Conservation (phyloP, 1,284 basidiomycete species). For the Leccinum olivaceoglutinosum region DNA sequence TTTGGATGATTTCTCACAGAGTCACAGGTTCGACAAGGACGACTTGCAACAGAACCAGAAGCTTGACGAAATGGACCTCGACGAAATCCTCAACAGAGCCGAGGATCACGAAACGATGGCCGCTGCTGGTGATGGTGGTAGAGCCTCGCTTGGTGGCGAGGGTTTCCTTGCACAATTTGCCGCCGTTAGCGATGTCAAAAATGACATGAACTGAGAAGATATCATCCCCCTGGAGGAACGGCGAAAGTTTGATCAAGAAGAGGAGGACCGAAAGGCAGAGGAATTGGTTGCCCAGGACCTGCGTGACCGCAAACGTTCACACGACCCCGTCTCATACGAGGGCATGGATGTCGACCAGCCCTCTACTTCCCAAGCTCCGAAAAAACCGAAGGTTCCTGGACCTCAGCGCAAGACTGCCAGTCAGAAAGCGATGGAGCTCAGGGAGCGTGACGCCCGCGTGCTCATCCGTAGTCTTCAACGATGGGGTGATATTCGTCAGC, state of each 20-base stretch:
- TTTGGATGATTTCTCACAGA: slow-evolving; percentile 12
- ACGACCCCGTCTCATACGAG: slow-evolving; percentile 85
- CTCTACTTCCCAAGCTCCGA: slow-evolving; percentile 50
- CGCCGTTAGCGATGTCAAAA: slow-evolving; percentile 96
- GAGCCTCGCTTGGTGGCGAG: slow-evolving; percentile 90
- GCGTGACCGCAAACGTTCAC: slow-evolving; percentile 76
- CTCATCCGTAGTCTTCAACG: slow-evolving; percentile 93
- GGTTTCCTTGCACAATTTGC: slow-evolving; percentile 95
- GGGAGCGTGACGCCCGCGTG: slow-evolving; percentile 94
- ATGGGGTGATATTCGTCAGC: slow-evolving; percentile 95
- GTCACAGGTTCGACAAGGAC: slow-evolving; percentile 88
- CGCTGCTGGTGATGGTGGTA: slow-evolving; percentile 63
- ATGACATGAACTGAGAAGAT: slow-evolving; percentile 98
- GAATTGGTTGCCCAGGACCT: slow-evolving; percentile 61
- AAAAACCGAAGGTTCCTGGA: slow-evolving; percentile 67
- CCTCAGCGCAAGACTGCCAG: slow-evolving; percentile 79
- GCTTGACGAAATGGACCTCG: slow-evolving; percentile 98
- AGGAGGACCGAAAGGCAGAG: slow-evolving; percentile 67
- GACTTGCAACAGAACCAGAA: slow-evolving; percentile 91
- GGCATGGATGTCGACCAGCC: slow-evolving; percentile 86
- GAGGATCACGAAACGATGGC: slow-evolving; percentile 96
- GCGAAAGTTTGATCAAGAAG: slow-evolving; percentile 80
- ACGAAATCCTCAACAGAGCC: slow-evolving; percentile 95
- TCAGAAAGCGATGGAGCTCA: slow-evolving; percentile 93
- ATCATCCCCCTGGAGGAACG: slow-evolving; percentile 96